Percentiles rank a stretch among this genome's conserved stretches.
These are phyloP conservation scores for Voacanga thouarsii DNA, from an alignment of 257 asterid species.

Conservation along the genomic window DNA sequence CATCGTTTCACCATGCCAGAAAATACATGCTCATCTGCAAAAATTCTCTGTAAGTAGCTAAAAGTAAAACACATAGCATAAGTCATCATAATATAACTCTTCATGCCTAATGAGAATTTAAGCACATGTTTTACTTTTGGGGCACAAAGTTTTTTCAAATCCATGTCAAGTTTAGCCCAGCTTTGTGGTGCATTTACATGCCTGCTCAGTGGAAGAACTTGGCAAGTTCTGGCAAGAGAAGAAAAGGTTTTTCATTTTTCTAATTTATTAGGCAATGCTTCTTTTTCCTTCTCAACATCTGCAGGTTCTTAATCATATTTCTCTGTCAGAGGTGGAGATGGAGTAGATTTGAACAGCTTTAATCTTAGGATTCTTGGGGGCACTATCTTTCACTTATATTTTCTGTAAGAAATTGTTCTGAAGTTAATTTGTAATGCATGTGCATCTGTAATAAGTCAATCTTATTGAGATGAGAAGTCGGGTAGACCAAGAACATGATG, in stretches of 20 bases:
- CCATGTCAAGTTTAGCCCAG: not conserved
- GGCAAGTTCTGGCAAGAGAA: not conserved
- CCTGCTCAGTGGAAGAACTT: not conserved
- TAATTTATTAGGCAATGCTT: not conserved
- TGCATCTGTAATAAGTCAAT: not conserved
- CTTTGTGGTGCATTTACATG: not conserved
- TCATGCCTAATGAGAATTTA: not conserved
- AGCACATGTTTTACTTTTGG: not conserved
- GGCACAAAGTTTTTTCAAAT: not conserved
- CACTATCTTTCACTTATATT: not conserved
- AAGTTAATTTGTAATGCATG: not conserved
- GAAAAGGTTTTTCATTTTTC: not conserved
- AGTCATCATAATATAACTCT: not conserved
- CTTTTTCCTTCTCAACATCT: not conserved
- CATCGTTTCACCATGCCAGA: slow-evolving; percentile 65
- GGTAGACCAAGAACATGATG: not conserved
- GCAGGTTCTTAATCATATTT: not conserved
- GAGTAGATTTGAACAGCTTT: not conserved
- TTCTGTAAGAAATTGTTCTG: not conserved
- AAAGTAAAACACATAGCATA: slow-evolving; percentile 1
- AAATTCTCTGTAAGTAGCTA: slow-evolving; percentile 24
- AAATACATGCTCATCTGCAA: slow-evolving; percentile 63
- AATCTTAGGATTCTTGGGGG: not conserved
- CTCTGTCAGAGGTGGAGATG: not conserved
- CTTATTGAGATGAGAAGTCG: not conserved